phyloP scores from a whole-genome alignment of 2,329 filamentous ascomycete genomes.

The Aspergillus arachidicola region DNA sequence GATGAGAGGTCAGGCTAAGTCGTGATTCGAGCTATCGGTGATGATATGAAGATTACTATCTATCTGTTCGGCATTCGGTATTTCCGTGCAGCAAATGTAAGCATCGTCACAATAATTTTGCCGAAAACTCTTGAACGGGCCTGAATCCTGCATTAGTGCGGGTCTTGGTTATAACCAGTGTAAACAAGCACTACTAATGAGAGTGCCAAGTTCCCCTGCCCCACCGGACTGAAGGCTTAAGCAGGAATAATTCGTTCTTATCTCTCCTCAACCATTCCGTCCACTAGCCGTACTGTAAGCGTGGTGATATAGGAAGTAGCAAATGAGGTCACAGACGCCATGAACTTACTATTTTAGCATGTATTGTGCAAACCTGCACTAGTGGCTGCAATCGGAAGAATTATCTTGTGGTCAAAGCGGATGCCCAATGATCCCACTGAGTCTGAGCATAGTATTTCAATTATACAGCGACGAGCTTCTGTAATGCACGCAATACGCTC shows the following conservation, averaged over 20 bases:
- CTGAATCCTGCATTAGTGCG: background rate
- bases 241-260: background rate
- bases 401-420: background rate
- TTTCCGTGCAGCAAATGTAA: background rate
- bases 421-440: background rate
- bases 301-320: background rate
- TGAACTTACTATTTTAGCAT: background rate
- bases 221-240: background rate
- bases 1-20: background rate
- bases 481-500: no score
- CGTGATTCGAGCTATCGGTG: background rate
- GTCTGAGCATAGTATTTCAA: background rate
- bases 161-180: background rate
- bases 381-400: background rate
- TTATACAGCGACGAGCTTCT: background rate
- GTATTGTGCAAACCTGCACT: background rate
- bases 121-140: background rate
- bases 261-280: background rate
- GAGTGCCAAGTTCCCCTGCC: background rate
- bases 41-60: background rate
- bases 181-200: background rate
- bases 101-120: background rate
- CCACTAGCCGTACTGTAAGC: background rate
- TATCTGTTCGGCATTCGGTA: background rate
- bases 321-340: background rate